Base-by-base conservation (phyloP, 2,329 filamentous ascomycete genomes). In the Paraconiothyrium brasiliense region DNA sequence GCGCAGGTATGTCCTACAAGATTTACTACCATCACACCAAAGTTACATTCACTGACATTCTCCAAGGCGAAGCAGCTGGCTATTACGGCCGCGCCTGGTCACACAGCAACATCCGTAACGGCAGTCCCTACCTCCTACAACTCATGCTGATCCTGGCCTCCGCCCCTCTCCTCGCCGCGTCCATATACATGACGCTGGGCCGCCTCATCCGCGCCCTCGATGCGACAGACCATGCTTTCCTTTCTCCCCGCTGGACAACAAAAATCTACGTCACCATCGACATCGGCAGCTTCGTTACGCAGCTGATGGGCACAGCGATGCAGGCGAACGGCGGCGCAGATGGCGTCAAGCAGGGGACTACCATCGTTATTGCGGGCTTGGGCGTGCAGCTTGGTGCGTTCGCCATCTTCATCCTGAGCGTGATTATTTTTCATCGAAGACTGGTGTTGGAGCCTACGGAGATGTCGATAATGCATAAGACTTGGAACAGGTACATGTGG, bases 141-240 rank as follows among this genome's bases (percentile, higher is more conserved):
- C 75, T 73, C 47, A 65, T 83, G 51, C 73, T 84, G 37, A 71
- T 83, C 46, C 80, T 84, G 1, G 73, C 83, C 39, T 81, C 78
- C 1, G 83, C 83, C 9, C 79, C 81, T 1, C 76, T 84, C n/a
- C 81, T 82, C 69, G 82, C 83, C n/a, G 83, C 83, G 10, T 77
- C 79, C 0, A 79, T 84, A 46, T 84, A 84, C 71, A 84, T 84
- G 82, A 71, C 76, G 13, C 75, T 84, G 1, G 81, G 80, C 4
- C 80, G 83, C 3, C 70, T 84, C 52, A 79, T 83, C 41, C 70
- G 74, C 22, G 66, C 73, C 43, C 70, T 81, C 13, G 67, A 78
- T 10, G 82, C 71, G 20, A 79, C 80, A 41, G 56, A 74, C 11
- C 71, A 74, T 58, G 75, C 79, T 1, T 62, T 82, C 27, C 76